phyloP scores from a whole-genome alignment of 2,329 filamentous ascomycete genomes.

The Coleophoma cylindrospora region DNA sequence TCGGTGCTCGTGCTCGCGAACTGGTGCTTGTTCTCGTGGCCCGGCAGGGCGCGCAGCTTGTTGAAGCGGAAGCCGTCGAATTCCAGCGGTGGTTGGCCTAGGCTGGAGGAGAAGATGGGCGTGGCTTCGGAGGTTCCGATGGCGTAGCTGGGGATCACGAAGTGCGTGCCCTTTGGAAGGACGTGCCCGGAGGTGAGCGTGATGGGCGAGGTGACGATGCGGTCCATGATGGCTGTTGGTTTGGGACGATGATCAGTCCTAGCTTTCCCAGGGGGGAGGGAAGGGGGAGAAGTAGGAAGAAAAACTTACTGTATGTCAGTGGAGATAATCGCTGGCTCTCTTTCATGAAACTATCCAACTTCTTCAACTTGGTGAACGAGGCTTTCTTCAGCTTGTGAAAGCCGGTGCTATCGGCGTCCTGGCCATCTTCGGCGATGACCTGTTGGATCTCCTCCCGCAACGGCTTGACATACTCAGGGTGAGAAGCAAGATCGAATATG shows the following conservation, averaged over 20 bases:
- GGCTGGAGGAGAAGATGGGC: neutral
- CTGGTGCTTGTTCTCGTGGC: slow-evolving; percentile 24
- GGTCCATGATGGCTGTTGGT: slow-evolving; percentile 13
- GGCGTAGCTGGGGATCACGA: slow-evolving; percentile 26
- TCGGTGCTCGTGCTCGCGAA: slow-evolving; percentile 29
- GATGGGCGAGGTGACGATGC: slow-evolving; percentile 13
- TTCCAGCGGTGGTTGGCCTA: slow-evolving; percentile 1
- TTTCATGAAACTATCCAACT: slow-evolving; percentile 25
- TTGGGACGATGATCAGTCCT: neutral
- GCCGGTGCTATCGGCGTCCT: slow-evolving; percentile 43
- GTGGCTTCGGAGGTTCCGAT: neutral
- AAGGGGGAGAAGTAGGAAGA: neutral
- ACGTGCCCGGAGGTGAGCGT: slow-evolving; percentile 29
- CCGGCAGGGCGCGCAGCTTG: slow-evolving; percentile 13
- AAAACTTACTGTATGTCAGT: slow-evolving; percentile 21
- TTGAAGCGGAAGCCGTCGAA: slow-evolving; percentile 20
- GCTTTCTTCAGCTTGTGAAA: slow-evolving; percentile 23
- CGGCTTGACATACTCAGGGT: slow-evolving; percentile 35
- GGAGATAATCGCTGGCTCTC: slow-evolving; percentile 33
- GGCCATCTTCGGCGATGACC: slow-evolving; percentile 30
- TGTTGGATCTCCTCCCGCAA: slow-evolving; percentile 19
- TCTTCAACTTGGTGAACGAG: slow-evolving; percentile 11
- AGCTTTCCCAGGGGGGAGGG: neutral
- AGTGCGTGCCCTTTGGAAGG: slow-evolving; percentile 23
- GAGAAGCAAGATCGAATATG: slow-evolving; percentile 45